A percentile compares a stretch with the other conserved stretches of the same genome.
These are phyloP conservation scores for Colletotrichum tanaceti DNA, from an alignment of 2,329 filamentous ascomycete genomes.

Conservation along the genomic window DNA sequence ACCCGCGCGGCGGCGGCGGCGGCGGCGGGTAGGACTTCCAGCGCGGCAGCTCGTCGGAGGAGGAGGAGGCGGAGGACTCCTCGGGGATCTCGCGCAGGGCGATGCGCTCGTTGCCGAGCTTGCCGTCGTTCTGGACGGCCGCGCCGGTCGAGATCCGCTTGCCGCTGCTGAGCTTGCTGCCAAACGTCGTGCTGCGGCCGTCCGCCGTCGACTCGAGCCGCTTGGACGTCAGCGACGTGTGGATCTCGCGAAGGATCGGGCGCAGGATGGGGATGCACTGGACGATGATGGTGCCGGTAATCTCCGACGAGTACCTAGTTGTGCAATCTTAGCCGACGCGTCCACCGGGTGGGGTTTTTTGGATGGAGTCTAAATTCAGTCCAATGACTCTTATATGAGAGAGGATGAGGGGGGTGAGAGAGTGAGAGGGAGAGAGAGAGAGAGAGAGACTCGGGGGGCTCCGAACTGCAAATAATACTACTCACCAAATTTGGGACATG, in stretches of 20 bases:
- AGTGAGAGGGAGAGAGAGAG: too few relatives aligned
- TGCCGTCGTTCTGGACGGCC: slow-evolving; percentile 20
- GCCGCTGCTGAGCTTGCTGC: slow-evolving; percentile 37
- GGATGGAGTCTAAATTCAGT: background rate
- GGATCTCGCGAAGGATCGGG: slow-evolving; percentile 52
- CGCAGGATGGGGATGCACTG: slow-evolving; percentile 65
- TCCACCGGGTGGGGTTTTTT: background rate
- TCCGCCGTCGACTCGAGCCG: slow-evolving; percentile 37
- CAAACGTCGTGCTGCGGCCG: slow-evolving; percentile 34
- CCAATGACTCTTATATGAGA: too few relatives aligned
- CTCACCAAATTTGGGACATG: slow-evolving; percentile 58
- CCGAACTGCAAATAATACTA: too few relatives aligned
- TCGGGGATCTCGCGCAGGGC: slow-evolving; percentile 41
- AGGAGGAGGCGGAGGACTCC: slow-evolving; percentile 25
- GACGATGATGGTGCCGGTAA: slow-evolving; percentile 65
- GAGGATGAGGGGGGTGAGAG: too few relatives aligned
- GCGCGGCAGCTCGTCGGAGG: slow-evolving; percentile 9
- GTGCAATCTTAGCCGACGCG: slow-evolving; percentile 3
- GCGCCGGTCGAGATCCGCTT: slow-evolving; percentile 28
- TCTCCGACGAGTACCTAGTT: slow-evolving; percentile 60
- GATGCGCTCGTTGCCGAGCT: slow-evolving; percentile 36
- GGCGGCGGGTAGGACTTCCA: slow-evolving; percentile 23
- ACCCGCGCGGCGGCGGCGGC: too few relatives aligned
- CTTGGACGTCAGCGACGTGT: slow-evolving; percentile 40
- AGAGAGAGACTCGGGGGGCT: too few relatives aligned